phyloP scores from a whole-genome alignment of 305 asterid species.

The Fraxinus angustifolia region DNA sequence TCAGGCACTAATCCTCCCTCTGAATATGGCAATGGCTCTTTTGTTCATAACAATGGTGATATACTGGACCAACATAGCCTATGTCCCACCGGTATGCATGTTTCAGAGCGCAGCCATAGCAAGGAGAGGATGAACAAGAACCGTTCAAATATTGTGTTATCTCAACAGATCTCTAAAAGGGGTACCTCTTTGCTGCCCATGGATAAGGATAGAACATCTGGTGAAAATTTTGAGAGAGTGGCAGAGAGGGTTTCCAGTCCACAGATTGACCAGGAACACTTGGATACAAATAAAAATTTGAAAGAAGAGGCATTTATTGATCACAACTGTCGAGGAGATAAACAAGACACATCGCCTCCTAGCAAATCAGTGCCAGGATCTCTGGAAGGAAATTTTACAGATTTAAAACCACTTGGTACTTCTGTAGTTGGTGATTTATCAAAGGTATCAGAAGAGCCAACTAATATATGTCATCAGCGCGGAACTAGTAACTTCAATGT shows the following conservation, averaged over 20 bases:
- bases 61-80: constrained; percentile 21
- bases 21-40: constrained; percentile 23
- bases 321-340: constrained; percentile 36
- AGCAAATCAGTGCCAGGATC: constrained; percentile 37
- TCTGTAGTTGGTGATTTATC: constrained; percentile 39
- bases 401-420: constrained; percentile 36
- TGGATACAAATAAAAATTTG: constrained; percentile 29
- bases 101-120: constrained; percentile 22
- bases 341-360: constrained; percentile 33
- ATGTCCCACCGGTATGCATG: constrained; percentile 19
- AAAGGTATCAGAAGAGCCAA: constrained; percentile 38
- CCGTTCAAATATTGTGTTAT: constrained; percentile 8
- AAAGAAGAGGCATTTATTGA: constrained; percentile 29
- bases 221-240: constrained; percentile 15
- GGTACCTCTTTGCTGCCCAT: constrained; percentile 30
- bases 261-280: constrained; percentile 29
- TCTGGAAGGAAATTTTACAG: constrained; percentile 39
- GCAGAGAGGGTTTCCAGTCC: constrained; percentile 28
- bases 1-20: constrained; percentile 22
- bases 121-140: constrained; percentile 28
- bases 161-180: constrained; percentile 34
- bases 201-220: constrained; percentile 25
- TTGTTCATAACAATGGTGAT: constrained; percentile 27
- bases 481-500: constrained; percentile 26
- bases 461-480: constrained; percentile 32